A percentile compares a stretch with the other conserved stretches of the same genome.
These are phyloP conservation scores for Hamamelis virginiana DNA, from an alignment of 164 flowering plant genomes.

Conservation along the genomic window DNA sequence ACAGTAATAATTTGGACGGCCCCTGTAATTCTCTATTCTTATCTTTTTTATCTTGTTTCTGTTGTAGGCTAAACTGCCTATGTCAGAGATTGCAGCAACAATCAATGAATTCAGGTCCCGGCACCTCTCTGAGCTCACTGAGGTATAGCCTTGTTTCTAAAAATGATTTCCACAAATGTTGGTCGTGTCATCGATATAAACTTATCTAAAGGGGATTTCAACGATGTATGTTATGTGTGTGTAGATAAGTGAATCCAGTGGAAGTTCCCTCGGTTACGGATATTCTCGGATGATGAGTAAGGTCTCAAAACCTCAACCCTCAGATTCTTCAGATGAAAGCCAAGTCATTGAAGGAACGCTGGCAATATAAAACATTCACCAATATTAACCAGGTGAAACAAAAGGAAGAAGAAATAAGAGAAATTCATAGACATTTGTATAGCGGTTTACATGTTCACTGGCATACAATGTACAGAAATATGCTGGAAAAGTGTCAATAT, in stretches of 20 bases:
- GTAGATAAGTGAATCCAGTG: conserved; percentile 87
- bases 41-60: neutral
- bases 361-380: conserved; percentile 45
- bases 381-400: conserved; percentile 3
- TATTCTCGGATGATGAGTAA: conserved; percentile 61
- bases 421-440: conserved; percentile 1
- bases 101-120: conserved; percentile 95
- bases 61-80: conserved; percentile 86
- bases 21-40: conserved; percentile 1
- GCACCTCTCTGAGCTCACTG: conserved; percentile 94
- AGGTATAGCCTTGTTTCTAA: conserved; percentile 45
- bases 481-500: neutral
- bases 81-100: conserved; percentile 88
- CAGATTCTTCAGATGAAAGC: conserved; percentile 72
- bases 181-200: neutral
- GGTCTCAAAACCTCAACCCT: conserved; percentile 51
- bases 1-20: neutral
- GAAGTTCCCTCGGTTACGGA: conserved; percentile 96
- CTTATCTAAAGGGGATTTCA: neutral
- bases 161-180: neutral
- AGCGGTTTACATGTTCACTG: neutral
- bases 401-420: conserved; percentile 4
- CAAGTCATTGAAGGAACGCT: conserved; percentile 73
- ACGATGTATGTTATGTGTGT: neutral
- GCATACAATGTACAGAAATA: conserved; percentile 5